Base-by-base conservation (phyloP, 345 rosid genomes). In the Carallia brachiata region DNA sequence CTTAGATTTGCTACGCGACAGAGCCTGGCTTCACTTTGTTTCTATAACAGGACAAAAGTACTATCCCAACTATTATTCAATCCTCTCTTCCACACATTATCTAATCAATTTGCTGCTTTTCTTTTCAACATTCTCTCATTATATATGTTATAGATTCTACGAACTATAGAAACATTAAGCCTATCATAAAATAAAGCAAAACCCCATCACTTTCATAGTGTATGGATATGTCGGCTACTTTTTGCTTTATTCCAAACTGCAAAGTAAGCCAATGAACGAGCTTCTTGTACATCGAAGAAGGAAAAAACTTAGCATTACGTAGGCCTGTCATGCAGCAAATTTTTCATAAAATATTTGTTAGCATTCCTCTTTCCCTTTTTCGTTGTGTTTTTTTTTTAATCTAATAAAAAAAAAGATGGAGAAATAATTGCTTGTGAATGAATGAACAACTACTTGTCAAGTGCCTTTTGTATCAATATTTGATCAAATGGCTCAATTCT, bases 241-340 rank as follows among this genome's bases (percentile, higher is more conserved):
- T 75, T 75, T 62, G 55, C 84, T 85, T 87, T 87, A 78, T 83
- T 87, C 86, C 75, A 61, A 75, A 36, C 65, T n/a, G 31, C 54
- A 47, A 63, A 36, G 60, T 52, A 62, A 52, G 62, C 63, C 71
- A 66, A 12, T 63, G 52, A 13, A 32, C 60, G 10, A 19, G 4
- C 32, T 19, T 19, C 60, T 7, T 55, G 27, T 30, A 2, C 23
- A 55, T 27, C 60, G 60, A 7, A 55, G 31, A 13, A 44, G 16
- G 3, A 3, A 44, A 44, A 44, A 10, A 2, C 1, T 44, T 44
- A 13, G 50, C 17, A 44, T 44, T 44, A 44, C 17, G 16, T 3
- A 44, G 15, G 50, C 0, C 10, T 44, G 50, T 13, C 50, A 12
- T 44, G 17, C 16, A 44, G 50, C 50, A 44, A 44, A 44, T 12